Conservation (phyloP, 495 filamentous ascomycete species). For the Annulohypoxylon moriforme region DNA sequence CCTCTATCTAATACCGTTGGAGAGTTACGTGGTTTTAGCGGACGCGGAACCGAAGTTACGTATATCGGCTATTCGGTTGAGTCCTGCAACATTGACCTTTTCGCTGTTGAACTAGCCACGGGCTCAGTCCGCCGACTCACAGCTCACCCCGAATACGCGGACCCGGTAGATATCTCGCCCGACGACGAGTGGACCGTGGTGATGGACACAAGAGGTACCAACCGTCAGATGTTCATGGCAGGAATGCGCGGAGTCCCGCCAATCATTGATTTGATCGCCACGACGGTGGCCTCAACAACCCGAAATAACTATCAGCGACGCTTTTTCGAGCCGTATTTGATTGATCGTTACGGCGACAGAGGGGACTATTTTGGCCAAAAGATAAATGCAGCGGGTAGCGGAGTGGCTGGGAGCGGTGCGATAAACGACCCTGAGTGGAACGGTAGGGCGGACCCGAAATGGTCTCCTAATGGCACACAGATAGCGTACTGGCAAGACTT, state of each 20-base stretch:
- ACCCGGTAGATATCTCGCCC: conserved; percentile 48
- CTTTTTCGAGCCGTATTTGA: conserved; percentile 46
- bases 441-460: conserved; percentile 42
- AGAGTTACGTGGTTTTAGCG: conserved; percentile 49
- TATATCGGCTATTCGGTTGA: conserved; percentile 47
- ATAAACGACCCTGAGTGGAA: conserved; percentile 50
- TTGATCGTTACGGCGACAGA: conserved; percentile 46
- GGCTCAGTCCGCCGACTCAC: conserved; percentile 48
- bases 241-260: conserved; percentile 47
- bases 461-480: conserved; percentile 38
- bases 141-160: conserved; percentile 46
- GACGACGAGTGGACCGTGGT: conserved; percentile 47
- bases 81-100: conserved; percentile 50
- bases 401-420: conserved; percentile 35
- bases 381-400: conserved; percentile 43
- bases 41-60: conserved; percentile 43
- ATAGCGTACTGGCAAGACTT: conserved; percentile 35
- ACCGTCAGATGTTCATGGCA: conserved; percentile 44
- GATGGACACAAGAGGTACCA: conserved; percentile 36
- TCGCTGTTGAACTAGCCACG: conserved; percentile 42
- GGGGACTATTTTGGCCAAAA: conserved; percentile 46
- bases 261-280: conserved; percentile 38
- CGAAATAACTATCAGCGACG: conserved; percentile 47
- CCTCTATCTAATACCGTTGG: conserved; percentile 39
- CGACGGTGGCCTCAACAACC: conserved; percentile 27